phyloP scores from a whole-genome alignment of 1,284 basidiomycete species.

The Pseudozyma thailandica region DNA sequence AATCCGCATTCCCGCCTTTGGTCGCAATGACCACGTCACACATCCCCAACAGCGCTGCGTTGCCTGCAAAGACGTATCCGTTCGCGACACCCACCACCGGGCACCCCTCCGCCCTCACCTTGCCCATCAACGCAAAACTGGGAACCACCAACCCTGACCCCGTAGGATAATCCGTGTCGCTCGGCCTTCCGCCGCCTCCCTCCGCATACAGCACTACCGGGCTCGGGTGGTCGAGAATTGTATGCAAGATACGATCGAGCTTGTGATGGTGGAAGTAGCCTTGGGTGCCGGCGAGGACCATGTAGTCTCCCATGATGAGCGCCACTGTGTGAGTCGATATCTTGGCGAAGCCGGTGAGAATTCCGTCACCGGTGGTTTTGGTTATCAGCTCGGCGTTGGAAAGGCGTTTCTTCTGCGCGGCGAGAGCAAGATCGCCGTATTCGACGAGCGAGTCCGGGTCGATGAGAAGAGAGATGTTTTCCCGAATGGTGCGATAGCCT shows the following conservation, averaged over 20 bases:
- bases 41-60: constrained; percentile 51
- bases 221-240: constrained; percentile 27
- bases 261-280: constrained; percentile 52
- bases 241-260: constrained; percentile 45
- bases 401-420: constrained; percentile 33
- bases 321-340: constrained; percentile 24
- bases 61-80: constrained; percentile 56
- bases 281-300: constrained; percentile 54
- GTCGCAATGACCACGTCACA: constrained; percentile 54
- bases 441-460: constrained; percentile 46
- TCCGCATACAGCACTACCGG: constrained; percentile 56
- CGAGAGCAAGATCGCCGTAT: constrained; percentile 46
- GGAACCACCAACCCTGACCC: constrained; percentile 42
- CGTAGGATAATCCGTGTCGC: constrained; percentile 38
- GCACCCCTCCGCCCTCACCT: constrained; percentile 37
- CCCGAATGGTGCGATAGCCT: constrained; percentile 47
- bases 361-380: constrained; percentile 46
- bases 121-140: constrained; percentile 47
- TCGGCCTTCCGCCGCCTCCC: constrained; percentile 54
- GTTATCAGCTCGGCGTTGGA: constrained; percentile 17
- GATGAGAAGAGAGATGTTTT: constrained; percentile 42
- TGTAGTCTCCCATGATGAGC: constrained; percentile 46
- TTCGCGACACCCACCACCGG: constrained; percentile 48
- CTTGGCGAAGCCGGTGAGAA: constrained; percentile 47
- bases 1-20: constrained; percentile 6